Evolutionary conservation across 148 eudicot species (phyloP).

Genomic region (Gaultheria prostrata): DNA sequence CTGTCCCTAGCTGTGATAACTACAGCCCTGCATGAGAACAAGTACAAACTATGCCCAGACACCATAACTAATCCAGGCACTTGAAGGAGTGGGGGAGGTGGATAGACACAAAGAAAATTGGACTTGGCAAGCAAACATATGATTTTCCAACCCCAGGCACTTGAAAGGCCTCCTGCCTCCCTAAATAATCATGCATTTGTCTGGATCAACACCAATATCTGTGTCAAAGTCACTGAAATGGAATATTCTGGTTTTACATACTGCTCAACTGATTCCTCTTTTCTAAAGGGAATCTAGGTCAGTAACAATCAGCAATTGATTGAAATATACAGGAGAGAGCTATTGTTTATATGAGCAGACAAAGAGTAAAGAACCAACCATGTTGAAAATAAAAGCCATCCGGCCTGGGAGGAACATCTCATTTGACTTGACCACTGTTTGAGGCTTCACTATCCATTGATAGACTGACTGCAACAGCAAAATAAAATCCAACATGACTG

Average conservation of each 20-base stretch:
- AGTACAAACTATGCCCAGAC: background rate
- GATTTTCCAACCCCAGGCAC: background rate
- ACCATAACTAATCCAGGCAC: background rate
- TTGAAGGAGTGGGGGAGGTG: background rate
- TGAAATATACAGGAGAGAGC: background rate
- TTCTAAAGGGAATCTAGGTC: conserved; percentile 1
- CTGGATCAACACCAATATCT: background rate
- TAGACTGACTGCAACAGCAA: conserved; percentile 65
- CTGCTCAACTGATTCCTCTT: background rate
- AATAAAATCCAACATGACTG: background rate
- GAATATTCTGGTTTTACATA: background rate
- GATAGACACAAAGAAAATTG: background rate
- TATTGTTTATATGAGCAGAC: background rate
- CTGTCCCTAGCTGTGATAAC: background rate
- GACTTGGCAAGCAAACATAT: background rate
- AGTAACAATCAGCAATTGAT: background rate
- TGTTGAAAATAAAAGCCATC: conserved; percentile 85
- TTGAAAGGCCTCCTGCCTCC: background rate
- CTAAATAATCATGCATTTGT: background rate
- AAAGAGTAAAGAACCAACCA: conserved; percentile 47
- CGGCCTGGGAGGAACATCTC: conserved; percentile 99
- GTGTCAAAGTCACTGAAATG: background rate
- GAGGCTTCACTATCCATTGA: conserved; percentile 93
- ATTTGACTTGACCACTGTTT: conserved; percentile 70
- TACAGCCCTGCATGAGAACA: background rate